These are phyloP conservation scores for Blastobotrys persicus DNA, from an alignment of 1,139 yeast genomes.

Conservation along the genomic window DNA sequence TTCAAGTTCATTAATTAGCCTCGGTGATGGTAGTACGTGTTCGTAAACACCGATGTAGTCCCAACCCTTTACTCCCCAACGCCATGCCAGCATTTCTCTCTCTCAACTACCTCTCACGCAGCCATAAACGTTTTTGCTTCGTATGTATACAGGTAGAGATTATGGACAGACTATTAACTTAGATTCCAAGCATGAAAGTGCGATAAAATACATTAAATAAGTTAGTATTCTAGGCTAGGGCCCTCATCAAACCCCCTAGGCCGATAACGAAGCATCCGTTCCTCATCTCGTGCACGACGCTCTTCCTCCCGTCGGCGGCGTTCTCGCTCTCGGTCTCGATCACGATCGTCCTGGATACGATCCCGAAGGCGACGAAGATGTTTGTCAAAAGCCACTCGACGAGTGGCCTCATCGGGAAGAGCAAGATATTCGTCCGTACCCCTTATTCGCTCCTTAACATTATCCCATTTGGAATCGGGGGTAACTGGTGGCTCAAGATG, in stretches of 20 bases:
- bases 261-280: conserved; percentile 19
- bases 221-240: conserved; percentile 30
- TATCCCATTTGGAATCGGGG: conserved; percentile 41
- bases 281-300: conserved; percentile 19
- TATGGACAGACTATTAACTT: too few species aligned
- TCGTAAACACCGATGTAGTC: too few species aligned
- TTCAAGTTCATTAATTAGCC: conserved; percentile 15
- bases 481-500: conserved; percentile 36
- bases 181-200: not conserved
- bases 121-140: too few species aligned
- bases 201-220: not conserved
- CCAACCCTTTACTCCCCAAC: too few species aligned
- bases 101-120: too few species aligned
- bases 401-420: conserved; percentile 37
- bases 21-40: too few species aligned
- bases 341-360: conserved; percentile 23
- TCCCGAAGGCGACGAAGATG: conserved; percentile 34
- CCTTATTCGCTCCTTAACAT: conserved; percentile 35
- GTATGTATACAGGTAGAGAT: too few species aligned
- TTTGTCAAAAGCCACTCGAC: conserved; percentile 37
- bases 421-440: conserved; percentile 39
- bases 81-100: too few species aligned
- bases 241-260: conserved; percentile 29
- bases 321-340: conserved; percentile 26
- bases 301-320: conserved; percentile 15